Base-by-base conservation (phyloP, 2,329 filamentous ascomycete genomes). In the Paraphaeosphaeria minitans region DNA sequence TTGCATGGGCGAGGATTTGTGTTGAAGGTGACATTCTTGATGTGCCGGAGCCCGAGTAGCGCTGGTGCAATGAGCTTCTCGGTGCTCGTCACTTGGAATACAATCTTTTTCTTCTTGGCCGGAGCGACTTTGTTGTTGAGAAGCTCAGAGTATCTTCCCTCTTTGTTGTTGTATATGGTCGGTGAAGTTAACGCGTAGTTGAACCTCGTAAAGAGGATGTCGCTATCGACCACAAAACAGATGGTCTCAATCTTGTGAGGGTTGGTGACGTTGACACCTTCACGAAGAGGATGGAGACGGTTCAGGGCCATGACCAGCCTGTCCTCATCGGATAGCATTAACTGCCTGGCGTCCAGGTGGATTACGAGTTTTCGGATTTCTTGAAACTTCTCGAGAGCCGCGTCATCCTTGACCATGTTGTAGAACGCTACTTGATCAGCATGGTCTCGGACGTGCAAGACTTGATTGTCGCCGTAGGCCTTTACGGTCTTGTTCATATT, bases 11-110 rank as follows among this genome's bases (percentile, higher is more conserved):
- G 41, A 31, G 45, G 45, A 31, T 4, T 9, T 14, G 45, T 47
- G 33, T 57, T 56, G 21, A 68, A 55, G 35, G 46, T 29, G 39
- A 67, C 57, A 2, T 55, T 49, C n/a, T 53, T 24, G 5, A 70
- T 50, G 16, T 59, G 62, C 4, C 65, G 64, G 46, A 69, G 61
- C 2, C 59, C 61, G 9, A 66, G 55, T 2, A 70, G 58, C 7
- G 68, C 64, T 21, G 55, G 62, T 10, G 62, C 42, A 10, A 66
- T 19, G 3, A 39, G 48, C 29, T 59, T 62, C 29, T 67, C 63
- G 2, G 54, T 57, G 31, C 57, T 57, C 47, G 60, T 53, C 48
- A 63, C 33, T 12, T 48, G 53, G 52, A 58, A 65, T 3, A 53
- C 37, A 0, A 62, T 49, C n/a, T 2, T 29, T 2, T 49, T 19